Evolutionary conservation across 768 basidiomycete species (phyloP), one percentile per base, ranked within the genome.

Genomic region (Asterophora parasitica): DNA sequence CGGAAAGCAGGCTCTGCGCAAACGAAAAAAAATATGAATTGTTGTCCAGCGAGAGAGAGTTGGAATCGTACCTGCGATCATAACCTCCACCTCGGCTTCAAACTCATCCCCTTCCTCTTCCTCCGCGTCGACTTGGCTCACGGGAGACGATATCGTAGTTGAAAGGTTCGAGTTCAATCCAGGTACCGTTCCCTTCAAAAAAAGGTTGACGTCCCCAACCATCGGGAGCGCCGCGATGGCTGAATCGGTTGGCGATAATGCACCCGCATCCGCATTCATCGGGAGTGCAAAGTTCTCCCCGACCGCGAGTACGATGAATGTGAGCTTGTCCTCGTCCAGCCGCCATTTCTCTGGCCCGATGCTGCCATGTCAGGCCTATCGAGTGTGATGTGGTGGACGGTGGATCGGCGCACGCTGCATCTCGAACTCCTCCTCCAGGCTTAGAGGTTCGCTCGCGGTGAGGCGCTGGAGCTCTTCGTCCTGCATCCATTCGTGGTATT

Each of bases 171-270:
- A 30, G 42, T 49, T 8, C 38, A 28, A 45, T 41, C 15, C 8
- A 11, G 62, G 59, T 16, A 64, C 63, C 13, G 61, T 54, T 38
- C 82, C 81, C 38, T 85, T 85, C 35, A 95, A 66, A 63, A 96
- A 96, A 20, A 96, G 66, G 63, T 96, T 96, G 30, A 92, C 92
- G 61, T 97, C 94, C 27, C 94, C 94, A 15, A 94, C 69, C 92
- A 95, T 93, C 8, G 74, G 77, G 13, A 73, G 63, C 0, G 57
- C 32, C 9, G 42, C 32, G 3, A 78, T 51, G 7, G 50, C 72
- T 59, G 61, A 65, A 57, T 70, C 65, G 57, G 49, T 53, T 48
- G 71, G 62, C 41, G 60, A 23, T 43, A 69, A 37, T 7, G 52
- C 16, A 8, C 46, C 39, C 1, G 27, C 20, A 30, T 59, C 27